phyloP scores from a whole-genome alignment of 306 rosid genomes.

The Quercus berberidifolia region DNA sequence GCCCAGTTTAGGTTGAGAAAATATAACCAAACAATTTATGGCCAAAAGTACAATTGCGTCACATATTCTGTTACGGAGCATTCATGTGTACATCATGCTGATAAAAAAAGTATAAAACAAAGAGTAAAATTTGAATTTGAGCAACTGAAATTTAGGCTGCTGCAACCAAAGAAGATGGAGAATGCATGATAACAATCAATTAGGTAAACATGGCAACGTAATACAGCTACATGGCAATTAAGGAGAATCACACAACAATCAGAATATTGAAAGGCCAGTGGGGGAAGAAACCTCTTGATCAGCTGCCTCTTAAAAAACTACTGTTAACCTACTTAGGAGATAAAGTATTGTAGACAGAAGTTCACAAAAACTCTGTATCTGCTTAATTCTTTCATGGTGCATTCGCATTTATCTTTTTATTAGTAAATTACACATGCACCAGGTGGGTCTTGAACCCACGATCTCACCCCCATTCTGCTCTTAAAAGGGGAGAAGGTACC shows the following conservation, averaged over 20 bases:
- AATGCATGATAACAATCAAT: neutral
- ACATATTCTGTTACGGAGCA: neutral
- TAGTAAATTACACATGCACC: too few species aligned
- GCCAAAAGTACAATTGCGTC: neutral
- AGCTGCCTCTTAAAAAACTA: neutral
- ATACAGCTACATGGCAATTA: neutral
- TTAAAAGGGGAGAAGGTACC: too few species aligned
- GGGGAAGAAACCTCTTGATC: neutral
- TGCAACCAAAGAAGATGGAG: conserved; percentile 15
- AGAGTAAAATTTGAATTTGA: neutral
- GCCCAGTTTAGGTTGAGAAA: neutral
- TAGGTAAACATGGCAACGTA: neutral
- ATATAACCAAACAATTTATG: neutral
- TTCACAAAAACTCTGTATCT: neutral
- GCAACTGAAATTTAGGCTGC: neutral
- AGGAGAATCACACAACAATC: neutral
- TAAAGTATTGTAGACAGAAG: neutral
- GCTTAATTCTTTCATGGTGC: neutral
- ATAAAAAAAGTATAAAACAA: neutral
- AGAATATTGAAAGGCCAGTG: conserved; percentile 3
- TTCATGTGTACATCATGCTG: neutral
- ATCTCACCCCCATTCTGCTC: too few species aligned
- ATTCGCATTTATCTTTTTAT: too few species aligned
- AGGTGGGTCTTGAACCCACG: too few species aligned
- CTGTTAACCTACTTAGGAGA: neutral